phyloP scores from a whole-genome alignment of 2,329 filamentous ascomycete species.

The Chrysoporthe deuterocubensis region DNA sequence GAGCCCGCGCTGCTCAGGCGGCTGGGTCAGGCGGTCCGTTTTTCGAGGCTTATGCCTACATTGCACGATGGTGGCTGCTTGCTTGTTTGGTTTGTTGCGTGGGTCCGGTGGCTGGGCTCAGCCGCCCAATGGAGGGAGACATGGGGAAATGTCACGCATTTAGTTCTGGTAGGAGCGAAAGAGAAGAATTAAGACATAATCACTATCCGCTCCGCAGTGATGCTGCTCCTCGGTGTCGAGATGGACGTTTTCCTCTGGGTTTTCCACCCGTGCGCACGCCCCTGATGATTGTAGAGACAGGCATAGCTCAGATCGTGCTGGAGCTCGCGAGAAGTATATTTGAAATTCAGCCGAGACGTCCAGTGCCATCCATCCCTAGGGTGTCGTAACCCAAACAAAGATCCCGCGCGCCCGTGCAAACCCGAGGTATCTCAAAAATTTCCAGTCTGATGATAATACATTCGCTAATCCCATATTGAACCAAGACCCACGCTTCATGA shows the following conservation, averaged over 20 bases:
- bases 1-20: neutral
- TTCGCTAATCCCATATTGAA: neutral
- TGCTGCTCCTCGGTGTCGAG: neutral
- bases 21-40: neutral
- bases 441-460: neutral
- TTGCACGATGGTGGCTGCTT: neutral
- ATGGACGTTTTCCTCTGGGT: too few species aligned
- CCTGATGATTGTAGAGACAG: too few species aligned
- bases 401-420: too few species aligned
- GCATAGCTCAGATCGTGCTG: too few species aligned
- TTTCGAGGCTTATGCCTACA: neutral
- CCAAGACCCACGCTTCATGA: neutral
- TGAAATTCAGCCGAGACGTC: too few species aligned
- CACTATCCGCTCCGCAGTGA: neutral
- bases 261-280: too few species aligned
- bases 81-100: neutral
- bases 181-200: neutral
- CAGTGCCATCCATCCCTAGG: too few species aligned
- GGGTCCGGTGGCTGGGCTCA: neutral
- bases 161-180: neutral
- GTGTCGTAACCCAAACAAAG: too few species aligned
- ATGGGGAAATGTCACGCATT: neutral
- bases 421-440: neutral
- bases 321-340: too few species aligned
- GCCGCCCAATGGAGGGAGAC: neutral